Evolutionary conservation across 2,329 filamentous ascomycete genomes (phyloP), one percentile per base, ranked within the genome.

Genomic region (Lachnum nothofagi): DNA sequence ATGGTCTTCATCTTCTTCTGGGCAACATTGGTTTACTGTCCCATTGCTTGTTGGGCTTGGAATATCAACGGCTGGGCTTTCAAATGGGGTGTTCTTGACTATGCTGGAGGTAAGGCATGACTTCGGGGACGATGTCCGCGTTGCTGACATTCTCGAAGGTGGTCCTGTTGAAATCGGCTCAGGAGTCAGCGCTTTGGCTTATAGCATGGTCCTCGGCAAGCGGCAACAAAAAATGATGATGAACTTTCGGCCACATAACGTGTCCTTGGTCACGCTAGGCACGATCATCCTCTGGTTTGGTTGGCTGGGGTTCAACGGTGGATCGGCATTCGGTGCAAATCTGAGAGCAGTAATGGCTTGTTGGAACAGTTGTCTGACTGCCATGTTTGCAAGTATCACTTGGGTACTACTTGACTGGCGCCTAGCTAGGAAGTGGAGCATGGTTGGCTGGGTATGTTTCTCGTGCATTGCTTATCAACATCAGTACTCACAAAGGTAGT

Each of bases 201-300:
- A 97, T 74, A 95, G 90, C 3, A 86, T 88, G 87, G 84, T 96
- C 31, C 86, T 98, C 53, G 93, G 93, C 59, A 88, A 90, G 64
- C 88, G 93, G 59, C 93, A 96, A 73, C 91, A 96, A 75, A 93
- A 90, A 75, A 95, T 96, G 90, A 96, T 97, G 88, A 82, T 96
- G 71, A 97, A 97, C 79, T 97, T 97, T 80, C 88, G 93, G 59
- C 93, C 91, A 12, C 93, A 98, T 78, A 97, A 98, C 75, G 91
- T 97, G 58, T 95, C 91, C 4, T 80, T 97, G 65, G 95, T 98
- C 72, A 90, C 91, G 1, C 85, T 97, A 61, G 91, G 91, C 55
- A 97, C 93, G 2, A 80, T 95, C 57, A 80, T 98, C 62, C 88
- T 98, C 47, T 97, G 91, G 91, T 97, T 97, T 64, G 91, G 93